Base-by-base conservation (phyloP, 352 stramenopile genomes). In the Vaucheria bursata region DNA sequence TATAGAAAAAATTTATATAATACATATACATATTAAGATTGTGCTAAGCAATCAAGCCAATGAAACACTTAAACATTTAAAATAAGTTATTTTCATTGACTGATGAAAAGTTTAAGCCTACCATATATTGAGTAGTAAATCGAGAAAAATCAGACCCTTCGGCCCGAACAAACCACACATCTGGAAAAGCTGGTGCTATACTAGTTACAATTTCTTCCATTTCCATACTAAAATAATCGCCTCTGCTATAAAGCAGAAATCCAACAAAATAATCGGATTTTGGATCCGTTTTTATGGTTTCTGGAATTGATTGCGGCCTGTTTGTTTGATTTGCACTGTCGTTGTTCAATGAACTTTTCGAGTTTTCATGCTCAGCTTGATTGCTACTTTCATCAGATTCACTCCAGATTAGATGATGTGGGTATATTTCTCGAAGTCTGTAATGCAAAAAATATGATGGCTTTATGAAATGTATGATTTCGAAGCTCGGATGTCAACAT, bases 371-470 rank as follows among this genome's bases (percentile, higher is more conserved):
- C 31, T 2, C 2, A 34, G 34, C 53, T 7, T 2, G 31, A 34
- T 68, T 34, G 2, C 37, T 34, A 2, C 37, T 34, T 68, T 68
- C 53, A 34, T 68, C 53, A 2, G 53, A 34, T 34, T 68, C 53
- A 2, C 31, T 68, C 53, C 53, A 68, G 2, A 68, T 34, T 2
- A 68, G 53, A 34, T 68, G 53, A 2, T 34, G 53, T 34, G 53
- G 53, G 53, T 68, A 7, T 2, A 68, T 68, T 68, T 68, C 53
- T 31, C 53, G 53, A 31, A 68, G 53, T 7, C 53, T 68, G 53
- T 7, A 34, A 7, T 7, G 53, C 2, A 2, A 68, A 7, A 7
- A 7, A 34, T 31, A 2, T 7, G 2, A 59, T n/a, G n/a, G n/a
- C n/a, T n/a, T n/a, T n/a, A n/a, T n/a, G 25, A 59, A 18, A 18